Conservation (phyloP, 306 rosid genomes). For the Morella rubra region DNA sequence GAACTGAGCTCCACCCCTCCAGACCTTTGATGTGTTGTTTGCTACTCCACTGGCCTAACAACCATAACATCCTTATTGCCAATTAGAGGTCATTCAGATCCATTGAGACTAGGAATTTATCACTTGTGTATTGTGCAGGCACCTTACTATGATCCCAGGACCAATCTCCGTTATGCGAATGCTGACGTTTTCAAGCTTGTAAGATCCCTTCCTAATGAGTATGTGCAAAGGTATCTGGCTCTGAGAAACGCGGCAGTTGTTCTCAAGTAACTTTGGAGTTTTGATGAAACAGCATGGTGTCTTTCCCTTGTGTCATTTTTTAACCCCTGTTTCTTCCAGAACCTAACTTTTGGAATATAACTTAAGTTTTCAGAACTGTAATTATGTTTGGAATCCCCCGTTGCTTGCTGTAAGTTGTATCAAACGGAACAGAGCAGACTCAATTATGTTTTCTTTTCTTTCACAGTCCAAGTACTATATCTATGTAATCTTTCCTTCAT, state of each 20-base stretch:
- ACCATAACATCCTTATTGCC: neutral
- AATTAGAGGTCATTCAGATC: neutral
- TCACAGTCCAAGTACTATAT: too few species aligned
- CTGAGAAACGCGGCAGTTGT: slow-evolving; percentile 81
- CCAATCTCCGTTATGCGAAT: slow-evolving; percentile 81
- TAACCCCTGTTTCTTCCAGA: too few species aligned
- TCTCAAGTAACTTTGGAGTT: slow-evolving; percentile 51
- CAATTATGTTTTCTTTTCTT: too few species aligned
- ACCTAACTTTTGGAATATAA: too few species aligned
- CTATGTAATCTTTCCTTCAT: too few species aligned
- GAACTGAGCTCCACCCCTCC: neutral
- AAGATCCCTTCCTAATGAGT: slow-evolving; percentile 82
- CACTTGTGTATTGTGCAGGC: slow-evolving; percentile 61
- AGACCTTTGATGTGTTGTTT: slow-evolving; percentile 1
- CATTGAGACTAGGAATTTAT: slow-evolving; percentile 7
- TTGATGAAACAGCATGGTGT: neutral
- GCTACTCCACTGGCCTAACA: slow-evolving; percentile 4
- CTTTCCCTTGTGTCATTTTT: neutral
- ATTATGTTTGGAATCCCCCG: too few species aligned
- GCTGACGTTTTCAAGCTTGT: slow-evolving; percentile 75
- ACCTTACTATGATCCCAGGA: slow-evolving; percentile 85
- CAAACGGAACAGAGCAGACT: too few species aligned
- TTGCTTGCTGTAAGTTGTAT: too few species aligned
- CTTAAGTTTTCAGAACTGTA: too few species aligned
- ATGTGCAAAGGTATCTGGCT: slow-evolving; percentile 82